A percentile compares a stretch with the other conserved stretches of the same genome.
Evolutionary conservation across 768 basidiomycete genomes (phyloP).

Genomic region (Leccinellum albellum): DNA sequence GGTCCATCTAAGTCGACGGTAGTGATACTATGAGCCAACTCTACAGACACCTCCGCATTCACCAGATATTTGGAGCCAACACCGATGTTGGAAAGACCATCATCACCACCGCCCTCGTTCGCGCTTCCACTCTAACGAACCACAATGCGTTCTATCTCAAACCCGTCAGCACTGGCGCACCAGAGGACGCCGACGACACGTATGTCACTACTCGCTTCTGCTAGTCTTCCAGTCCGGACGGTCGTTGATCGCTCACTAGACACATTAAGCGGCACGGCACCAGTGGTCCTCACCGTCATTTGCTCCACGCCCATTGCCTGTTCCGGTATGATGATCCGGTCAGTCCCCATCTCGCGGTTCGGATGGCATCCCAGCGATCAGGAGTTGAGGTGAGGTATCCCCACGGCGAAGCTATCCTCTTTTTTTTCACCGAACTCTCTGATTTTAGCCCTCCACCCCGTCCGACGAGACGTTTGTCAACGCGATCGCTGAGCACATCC

Average conservation of each 20-base stretch:
- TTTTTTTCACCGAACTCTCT: conserved; percentile 3
- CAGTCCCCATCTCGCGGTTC: conserved; percentile 87
- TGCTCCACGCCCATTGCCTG: conserved; percentile 64
- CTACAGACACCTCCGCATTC: conserved; percentile 79
- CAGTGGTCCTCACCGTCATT: conserved; percentile 34
- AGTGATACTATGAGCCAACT: conserved; percentile 64
- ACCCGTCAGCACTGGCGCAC: conserved; percentile 86
- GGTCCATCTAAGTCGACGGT: not conserved
- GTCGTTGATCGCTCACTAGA: conserved; percentile 36
- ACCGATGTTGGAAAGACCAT: conserved; percentile 96
- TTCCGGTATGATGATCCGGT: conserved; percentile 86
- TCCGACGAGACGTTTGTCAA: conserved; percentile 65
- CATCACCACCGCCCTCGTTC: conserved; percentile 77
- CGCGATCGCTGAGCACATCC: conserved; percentile 62
- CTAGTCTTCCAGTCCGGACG: not conserved
- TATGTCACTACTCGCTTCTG: conserved; percentile 33
- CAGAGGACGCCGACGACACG: conserved; percentile 81
- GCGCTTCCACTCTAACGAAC: conserved; percentile 62
- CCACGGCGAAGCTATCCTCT: not conserved
- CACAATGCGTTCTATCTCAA: conserved; percentile 70
- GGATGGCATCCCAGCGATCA: conserved; percentile 37
- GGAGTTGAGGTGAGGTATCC: conserved; percentile 26
- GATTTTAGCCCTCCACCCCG: conserved; percentile 36
- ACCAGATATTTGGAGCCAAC: conserved; percentile 94
- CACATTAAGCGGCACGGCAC: conserved; percentile 55